Evolutionary conservation across 768 basidiomycete genomes (phyloP), one percentile per base, ranked within the genome.

Genomic region (Kwoniella sp.): DNA sequence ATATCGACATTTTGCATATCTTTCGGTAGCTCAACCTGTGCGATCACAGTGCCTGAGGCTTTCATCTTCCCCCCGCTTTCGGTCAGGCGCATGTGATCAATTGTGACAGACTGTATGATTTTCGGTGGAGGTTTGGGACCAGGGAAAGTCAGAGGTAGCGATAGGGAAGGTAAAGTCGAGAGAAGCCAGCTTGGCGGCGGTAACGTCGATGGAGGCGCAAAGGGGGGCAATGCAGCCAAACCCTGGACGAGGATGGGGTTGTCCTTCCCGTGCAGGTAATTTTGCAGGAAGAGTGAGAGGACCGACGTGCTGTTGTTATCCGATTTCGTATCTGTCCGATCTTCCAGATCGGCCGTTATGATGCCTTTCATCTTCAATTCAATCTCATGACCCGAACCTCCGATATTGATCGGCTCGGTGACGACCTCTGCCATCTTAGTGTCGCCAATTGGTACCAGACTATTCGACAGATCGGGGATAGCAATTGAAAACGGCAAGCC

Each of bases 1-100:
- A 86, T 86, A 0, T 84, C 86, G 64, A 84, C 90, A 38, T 78
- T 84, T 9, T 82, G 85, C 70, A 91, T 87, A 0, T 82, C 84
- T 26, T 90, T 89, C 68, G 92, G 92, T 0, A 85, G 89, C 64
- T 72, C 65, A 8, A 79, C 67, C 31, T 67, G 61, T 4, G 77
- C 80, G 17, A 77, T 58, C 31, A 80, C 80, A 4, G 65, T 67
- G 4, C 80, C 80, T 9, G 76, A 74, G 22, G 75, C 78, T 28
- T 54, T 58, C 62, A 78, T 74, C 58, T 78, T 76, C 2, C 78
- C 78, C 15, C 61, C 55, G 5, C 68, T 48, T 63, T 79, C 75
- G 2, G 72, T 70, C 29, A 81, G 72, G 26, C 75, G 66, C 78
- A 81, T 79, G 34, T 70, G 65, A 47, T 81, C 76, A n/a, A 81